Conservation (phyloP, 176 grass and related monocot genomes). For the Aegilops sharonensis region DNA sequence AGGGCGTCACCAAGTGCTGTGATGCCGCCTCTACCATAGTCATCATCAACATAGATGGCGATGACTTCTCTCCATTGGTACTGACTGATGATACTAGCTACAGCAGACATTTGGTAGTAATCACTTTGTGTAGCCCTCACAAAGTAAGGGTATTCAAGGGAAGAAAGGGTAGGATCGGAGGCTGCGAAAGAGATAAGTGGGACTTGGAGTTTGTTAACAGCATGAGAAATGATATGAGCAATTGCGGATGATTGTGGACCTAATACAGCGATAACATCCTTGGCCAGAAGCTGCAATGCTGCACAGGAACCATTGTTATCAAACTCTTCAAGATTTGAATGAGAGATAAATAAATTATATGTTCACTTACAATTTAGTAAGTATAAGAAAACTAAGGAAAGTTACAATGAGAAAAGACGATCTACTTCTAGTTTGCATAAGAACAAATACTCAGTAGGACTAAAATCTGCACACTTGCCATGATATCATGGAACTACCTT, state of each 20-base stretch:
- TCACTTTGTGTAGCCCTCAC: slow-evolving; percentile 62
- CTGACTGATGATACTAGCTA: slow-evolving; percentile 46
- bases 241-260: slow-evolving; percentile 73
- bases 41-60: slow-evolving; percentile 79
- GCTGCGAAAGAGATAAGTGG: slow-evolving; percentile 69
- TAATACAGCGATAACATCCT: slow-evolving; percentile 52
- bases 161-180: slow-evolving; percentile 73
- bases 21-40: slow-evolving; percentile 76
- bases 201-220: slow-evolving; percentile 61
- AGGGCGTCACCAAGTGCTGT: slow-evolving; percentile 62
- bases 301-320: slow-evolving; percentile 29
- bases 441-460: not conserved
- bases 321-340: slow-evolving; percentile 7
- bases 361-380: not conserved
- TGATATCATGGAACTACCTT: slow-evolving; percentile 11
- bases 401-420: not conserved
- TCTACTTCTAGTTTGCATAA: not conserved
- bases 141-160: slow-evolving; percentile 76
- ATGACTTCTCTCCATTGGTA: slow-evolving; percentile 75
- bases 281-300: slow-evolving; percentile 71
- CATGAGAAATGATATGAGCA: slow-evolving; percentile 80
- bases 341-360: not conserved
- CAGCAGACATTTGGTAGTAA: slow-evolving; percentile 70
- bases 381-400: not conserved
- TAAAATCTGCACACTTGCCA: not conserved